Conservation (phyloP, 345 rosid species). For the Adansonia digitata region DNA sequence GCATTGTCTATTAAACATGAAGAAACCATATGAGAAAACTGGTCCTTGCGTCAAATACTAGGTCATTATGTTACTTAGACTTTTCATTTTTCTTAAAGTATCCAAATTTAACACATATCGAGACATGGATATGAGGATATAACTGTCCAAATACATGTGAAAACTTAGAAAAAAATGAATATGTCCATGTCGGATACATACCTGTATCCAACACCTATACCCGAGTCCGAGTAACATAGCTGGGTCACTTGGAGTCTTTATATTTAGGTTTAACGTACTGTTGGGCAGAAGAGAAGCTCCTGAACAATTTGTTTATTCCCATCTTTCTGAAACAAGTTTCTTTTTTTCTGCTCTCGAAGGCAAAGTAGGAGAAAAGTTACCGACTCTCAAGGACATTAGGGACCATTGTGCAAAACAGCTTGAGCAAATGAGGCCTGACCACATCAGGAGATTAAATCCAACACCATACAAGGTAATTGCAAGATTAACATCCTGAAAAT, state of each 20-base stretch:
- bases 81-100: too few relatives aligned
- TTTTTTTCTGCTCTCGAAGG: constrained; percentile 27
- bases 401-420: constrained; percentile 81
- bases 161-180: too few relatives aligned
- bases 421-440: constrained; percentile 86
- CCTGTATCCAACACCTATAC: too few relatives aligned
- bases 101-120: too few relatives aligned
- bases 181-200: too few relatives aligned
- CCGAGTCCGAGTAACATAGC: too few relatives aligned
- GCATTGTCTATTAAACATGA: neutral
- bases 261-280: neutral
- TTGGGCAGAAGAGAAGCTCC: neutral
- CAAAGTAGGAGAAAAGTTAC: constrained; percentile 61
- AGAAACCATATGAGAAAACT: neutral
- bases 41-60: neutral
- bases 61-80: too few relatives aligned
- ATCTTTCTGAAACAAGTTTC: neutral
- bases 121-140: too few relatives aligned
- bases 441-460: constrained; percentile 89
- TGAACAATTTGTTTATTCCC: neutral
- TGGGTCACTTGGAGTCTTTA: neutral
- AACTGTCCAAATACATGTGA: too few relatives aligned
- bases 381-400: constrained; percentile 56
- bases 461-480: constrained; percentile 86
- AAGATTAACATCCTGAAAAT: neutral